A percentile compares a stretch with the other conserved stretches of the same genome.
phyloP scores from a whole-genome alignment of 805 yeast genomes.

The Brettanomyces custersianus region DNA sequence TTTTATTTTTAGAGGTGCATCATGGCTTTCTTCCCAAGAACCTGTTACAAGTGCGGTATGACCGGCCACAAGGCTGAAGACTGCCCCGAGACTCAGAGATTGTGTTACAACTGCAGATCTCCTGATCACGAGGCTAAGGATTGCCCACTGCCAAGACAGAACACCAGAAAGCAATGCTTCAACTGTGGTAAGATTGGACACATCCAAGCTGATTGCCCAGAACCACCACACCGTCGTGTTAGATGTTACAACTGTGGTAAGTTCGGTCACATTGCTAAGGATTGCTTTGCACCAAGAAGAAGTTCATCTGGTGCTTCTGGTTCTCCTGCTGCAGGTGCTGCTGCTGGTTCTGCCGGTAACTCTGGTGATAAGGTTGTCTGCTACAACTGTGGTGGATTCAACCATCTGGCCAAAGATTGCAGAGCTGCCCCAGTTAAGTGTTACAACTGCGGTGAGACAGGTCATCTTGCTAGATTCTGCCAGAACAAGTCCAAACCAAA shows the following conservation, averaged over 20 bases:
- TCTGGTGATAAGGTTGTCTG: slow-evolving; percentile 51
- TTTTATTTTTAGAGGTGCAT: neutral
- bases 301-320: slow-evolving; percentile 3
- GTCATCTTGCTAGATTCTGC: slow-evolving; percentile 86
- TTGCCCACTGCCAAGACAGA: slow-evolving; percentile 83
- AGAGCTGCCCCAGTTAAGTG: slow-evolving; percentile 61
- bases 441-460: slow-evolving; percentile 85
- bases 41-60: slow-evolving; percentile 89
- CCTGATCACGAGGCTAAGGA: slow-evolving; percentile 86
- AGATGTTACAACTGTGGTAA: slow-evolving; percentile 77
- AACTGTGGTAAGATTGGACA: slow-evolving; percentile 90
- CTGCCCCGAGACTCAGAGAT: slow-evolving; percentile 75
- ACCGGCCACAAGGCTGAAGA: slow-evolving; percentile 85
- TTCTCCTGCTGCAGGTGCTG: too few relatives aligned
- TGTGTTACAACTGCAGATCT: slow-evolving; percentile 87
- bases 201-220: slow-evolving; percentile 75
- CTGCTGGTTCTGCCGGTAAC: slow-evolving; percentile 12
- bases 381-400: slow-evolving; percentile 88
- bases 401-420: slow-evolving; percentile 90
- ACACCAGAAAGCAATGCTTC: slow-evolving; percentile 82
- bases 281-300: slow-evolving; percentile 45
- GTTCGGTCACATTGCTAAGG: slow-evolving; percentile 76
- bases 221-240: slow-evolving; percentile 43
- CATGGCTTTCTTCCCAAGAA: slow-evolving; percentile 36
- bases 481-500: slow-evolving; percentile 39